Conservation (phyloP, 2,329 filamentous ascomycete species). For the Rosellinia necatrix region DNA sequence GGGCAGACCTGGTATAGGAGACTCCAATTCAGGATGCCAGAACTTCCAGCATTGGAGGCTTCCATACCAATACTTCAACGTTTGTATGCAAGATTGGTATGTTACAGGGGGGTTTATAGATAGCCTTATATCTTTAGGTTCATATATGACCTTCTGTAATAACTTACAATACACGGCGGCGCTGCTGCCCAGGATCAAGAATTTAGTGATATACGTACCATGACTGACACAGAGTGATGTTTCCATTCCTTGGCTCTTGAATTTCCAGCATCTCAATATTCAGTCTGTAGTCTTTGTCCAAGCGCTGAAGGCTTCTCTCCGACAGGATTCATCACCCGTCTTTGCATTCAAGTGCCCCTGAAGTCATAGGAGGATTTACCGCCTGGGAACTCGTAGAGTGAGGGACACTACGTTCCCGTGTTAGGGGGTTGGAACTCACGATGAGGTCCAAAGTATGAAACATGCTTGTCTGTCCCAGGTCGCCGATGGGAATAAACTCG, state of each 20-base stretch:
- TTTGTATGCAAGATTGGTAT: neutral
- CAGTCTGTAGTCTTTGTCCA: neutral
- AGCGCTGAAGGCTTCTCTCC: neutral
- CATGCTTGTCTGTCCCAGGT: neutral
- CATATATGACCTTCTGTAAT: neutral
- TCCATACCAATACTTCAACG: too few species aligned
- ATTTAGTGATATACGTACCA: neutral
- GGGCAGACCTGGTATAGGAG: too few species aligned
- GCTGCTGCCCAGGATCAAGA: neutral
- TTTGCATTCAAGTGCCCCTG: neutral
- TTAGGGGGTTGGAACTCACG: neutral
- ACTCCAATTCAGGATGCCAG: too few species aligned
- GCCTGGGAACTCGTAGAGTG: neutral
- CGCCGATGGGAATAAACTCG: neutral
- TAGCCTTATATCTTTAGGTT: neutral
- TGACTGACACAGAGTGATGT: neutral
- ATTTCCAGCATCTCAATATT: neutral
- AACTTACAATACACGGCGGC: neutral
- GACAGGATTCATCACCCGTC: neutral
- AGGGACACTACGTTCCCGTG: neutral
- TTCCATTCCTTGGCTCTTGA: neutral
- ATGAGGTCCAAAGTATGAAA: neutral
- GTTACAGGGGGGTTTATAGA: neutral
- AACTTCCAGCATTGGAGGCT: too few species aligned
- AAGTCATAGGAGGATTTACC: neutral